phyloP scores from a whole-genome alignment of 139 green algal genomes.

The Limnomonas spitsbergensis region DNA sequence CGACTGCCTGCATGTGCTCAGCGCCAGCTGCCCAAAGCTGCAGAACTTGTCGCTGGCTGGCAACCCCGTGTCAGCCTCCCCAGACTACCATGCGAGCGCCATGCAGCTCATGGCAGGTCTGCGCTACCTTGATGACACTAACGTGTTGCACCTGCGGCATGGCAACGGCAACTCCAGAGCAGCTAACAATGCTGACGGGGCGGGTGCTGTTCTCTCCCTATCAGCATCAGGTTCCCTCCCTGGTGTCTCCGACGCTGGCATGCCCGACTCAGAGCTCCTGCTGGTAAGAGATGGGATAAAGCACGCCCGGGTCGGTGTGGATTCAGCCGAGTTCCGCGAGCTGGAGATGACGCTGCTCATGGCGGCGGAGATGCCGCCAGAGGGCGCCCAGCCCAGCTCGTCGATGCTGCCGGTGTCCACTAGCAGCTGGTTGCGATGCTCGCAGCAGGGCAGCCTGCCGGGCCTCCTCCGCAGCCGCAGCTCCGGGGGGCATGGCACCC shows the following conservation, averaged over 20 bases:
- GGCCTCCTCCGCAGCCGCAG: neutral
- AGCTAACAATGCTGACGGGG: neutral
- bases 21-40: conserved; percentile 23
- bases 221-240: neutral
- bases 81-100: conserved; percentile 10
- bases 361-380: conserved; percentile 10
- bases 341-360: conserved; percentile 42
- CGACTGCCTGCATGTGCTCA: conserved; percentile 17
- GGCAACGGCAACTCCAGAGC: neutral
- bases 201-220: neutral
- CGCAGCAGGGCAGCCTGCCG: conserved; percentile 27
- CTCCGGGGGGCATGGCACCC: neutral
- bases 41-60: conserved; percentile 36
- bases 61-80: conserved; percentile 32
- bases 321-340: conserved; percentile 41
- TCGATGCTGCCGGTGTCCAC: conserved; percentile 16
- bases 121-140: conserved; percentile 27
- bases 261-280: conserved; percentile 18
- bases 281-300: conserved; percentile 42
- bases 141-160: neutral
- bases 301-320: conserved; percentile 41
- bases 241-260: neutral
- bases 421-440: conserved; percentile 26
- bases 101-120: conserved; percentile 22
- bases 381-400: neutral